Conservation (phyloP, 2,329 filamentous ascomycete species). For the Aspergillus ibericus region DNA sequence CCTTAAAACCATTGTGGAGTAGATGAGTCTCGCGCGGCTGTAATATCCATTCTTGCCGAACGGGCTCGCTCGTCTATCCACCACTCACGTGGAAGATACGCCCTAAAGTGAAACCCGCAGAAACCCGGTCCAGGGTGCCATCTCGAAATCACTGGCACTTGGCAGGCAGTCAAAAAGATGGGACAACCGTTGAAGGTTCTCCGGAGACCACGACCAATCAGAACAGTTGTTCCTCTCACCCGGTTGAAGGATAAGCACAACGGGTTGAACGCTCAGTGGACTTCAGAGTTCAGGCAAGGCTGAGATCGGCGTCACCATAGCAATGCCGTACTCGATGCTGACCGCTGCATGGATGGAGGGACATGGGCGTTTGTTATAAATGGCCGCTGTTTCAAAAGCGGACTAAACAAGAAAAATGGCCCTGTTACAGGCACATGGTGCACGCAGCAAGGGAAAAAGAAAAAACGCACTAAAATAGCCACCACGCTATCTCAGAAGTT, state of each 20-base stretch:
- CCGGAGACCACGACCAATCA: neutral
- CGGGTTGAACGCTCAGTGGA: no score
- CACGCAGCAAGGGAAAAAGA: neutral
- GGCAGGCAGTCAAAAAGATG: neutral
- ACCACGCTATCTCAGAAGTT: neutral
- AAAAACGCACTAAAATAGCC: conserved; percentile 3
- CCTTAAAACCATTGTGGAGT: neutral
- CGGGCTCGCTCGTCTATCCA: neutral
- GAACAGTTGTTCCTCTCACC: neutral
- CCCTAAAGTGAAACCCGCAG: neutral
- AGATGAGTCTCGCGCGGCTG: neutral
- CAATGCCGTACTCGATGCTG: neutral
- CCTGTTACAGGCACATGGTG: neutral
- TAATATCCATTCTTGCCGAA: neutral
- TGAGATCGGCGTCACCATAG: neutral
- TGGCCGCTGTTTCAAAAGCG: conserved; percentile 1
- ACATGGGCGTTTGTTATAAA: neutral
- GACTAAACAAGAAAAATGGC: neutral
- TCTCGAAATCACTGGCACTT: neutral
- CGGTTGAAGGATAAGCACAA: neutral
- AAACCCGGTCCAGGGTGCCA: neutral
- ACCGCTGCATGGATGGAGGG: neutral
- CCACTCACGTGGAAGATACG: neutral
- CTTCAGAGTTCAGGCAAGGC: neutral
- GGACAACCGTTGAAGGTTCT: neutral